Evolutionary conservation across 768 basidiomycete genomes (phyloP).

Genomic region (Termitomyces bulborhizus): DNA sequence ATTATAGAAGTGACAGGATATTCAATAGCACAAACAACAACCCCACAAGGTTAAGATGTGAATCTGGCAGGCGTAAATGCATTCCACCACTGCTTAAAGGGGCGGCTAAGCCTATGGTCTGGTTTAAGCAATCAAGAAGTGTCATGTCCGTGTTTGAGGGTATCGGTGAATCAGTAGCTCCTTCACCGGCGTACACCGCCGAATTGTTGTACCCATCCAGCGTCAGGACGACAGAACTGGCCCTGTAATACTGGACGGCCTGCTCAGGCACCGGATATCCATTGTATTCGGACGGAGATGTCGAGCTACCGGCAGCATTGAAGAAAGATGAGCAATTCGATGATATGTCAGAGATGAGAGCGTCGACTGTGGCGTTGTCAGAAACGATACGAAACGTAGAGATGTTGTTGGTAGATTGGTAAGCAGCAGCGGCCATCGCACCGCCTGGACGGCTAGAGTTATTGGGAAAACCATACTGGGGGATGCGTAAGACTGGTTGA

Average conservation of each 20-base stretch:
- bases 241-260: slow-evolving; percentile 59
- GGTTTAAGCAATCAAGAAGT: slow-evolving; percentile 44
- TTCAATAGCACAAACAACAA: not conserved
- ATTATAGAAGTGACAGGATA: not conserved
- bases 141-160: slow-evolving; percentile 37
- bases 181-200: slow-evolving; percentile 29
- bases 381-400: slow-evolving; percentile 33
- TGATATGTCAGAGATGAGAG: slow-evolving; percentile 23
- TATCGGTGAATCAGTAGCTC: slow-evolving; percentile 32
- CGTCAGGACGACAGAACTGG: slow-evolving; percentile 52
- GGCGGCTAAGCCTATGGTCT: not conserved
- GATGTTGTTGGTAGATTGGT: slow-evolving; percentile 26
- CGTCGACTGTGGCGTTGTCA: slow-evolving; percentile 36
- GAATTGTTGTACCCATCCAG: slow-evolving; percentile 65
- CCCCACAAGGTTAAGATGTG: not conserved
- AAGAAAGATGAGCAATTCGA: slow-evolving; percentile 27
- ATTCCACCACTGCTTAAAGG: slow-evolving; percentile 5
- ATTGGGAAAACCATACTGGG: slow-evolving; percentile 36
- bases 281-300: not conserved
- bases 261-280: slow-evolving; percentile 13
- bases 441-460: slow-evolving; percentile 43
- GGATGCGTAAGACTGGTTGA: not conserved
- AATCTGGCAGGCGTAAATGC: not conserved
- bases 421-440: slow-evolving; percentile 26
- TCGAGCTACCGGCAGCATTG: not conserved